Evolutionary conservation across 257 asterid species (phyloP), one percentile per base, ranked within the genome.

Genomic region (Nemophila menziesii): DNA sequence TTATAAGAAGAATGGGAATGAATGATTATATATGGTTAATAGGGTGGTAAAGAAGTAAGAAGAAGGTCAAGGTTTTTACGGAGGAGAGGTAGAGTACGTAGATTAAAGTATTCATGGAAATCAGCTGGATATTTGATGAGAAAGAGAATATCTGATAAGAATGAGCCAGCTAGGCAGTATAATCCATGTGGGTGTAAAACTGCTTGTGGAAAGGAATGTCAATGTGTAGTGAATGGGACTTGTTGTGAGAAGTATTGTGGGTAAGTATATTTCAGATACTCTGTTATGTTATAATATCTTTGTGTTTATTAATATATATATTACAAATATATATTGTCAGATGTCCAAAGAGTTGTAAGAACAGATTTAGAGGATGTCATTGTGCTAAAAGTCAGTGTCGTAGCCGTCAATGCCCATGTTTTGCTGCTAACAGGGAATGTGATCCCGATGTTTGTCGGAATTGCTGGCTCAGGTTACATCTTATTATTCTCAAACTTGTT

Each of bases 321-420:
- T 8, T 37, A 8, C 16, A 37, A 4, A 11, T 16, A n/a, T 15
- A 7, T 3, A 12, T 17, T 17, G 8, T 62, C 65, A 90, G 98
- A 58, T 90, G 98, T 62, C 80, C 93, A 55, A 85, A 81, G 75
- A 78, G 67, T 56, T 90, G 98, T 82, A 90, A 81, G 74, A 85
- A 90, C 56, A 76, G 93, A 29, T 90, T 90, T 62, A 78, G 96
- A 67, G 98, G 98, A 43, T 90, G 98, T 69, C 94, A 85, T 56
- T 90, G 98, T 60, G 92, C 93, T 41, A 90, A 85, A 68, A 86
- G 98, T 70, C 96, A 90, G 75, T 90, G 98, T 56, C 82, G 98
- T 58, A 90, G 98, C 67, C 92, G 94, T 50, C 99, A 85, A 51
- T 90, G 96, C 52, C 94, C 99, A 10, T 90, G 99, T 58, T 90